These are phyloP conservation scores for Ophiostoma quercus DNA, from an alignment of 2,329 filamentous ascomycete genomes.

Conservation along the genomic window DNA sequence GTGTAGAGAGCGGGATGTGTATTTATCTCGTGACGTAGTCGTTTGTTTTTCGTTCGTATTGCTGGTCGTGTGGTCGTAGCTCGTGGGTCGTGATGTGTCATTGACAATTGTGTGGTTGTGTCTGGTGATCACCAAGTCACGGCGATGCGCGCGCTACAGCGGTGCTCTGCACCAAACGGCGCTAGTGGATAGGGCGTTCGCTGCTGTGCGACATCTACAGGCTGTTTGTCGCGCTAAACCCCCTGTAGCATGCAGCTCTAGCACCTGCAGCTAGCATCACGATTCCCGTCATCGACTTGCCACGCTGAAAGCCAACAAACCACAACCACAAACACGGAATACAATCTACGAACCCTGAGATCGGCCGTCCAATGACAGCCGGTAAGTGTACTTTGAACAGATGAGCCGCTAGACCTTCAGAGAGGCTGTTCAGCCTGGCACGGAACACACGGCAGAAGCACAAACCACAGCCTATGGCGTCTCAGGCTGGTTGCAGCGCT, in stretches of 20 bases:
- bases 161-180: neutral
- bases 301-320: slow-evolving; percentile 10
- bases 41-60: neutral
- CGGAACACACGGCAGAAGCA: neutral
- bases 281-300: slow-evolving; percentile 2
- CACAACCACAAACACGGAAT: neutral
- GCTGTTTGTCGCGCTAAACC: neutral
- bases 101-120: neutral
- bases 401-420: neutral
- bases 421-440: slow-evolving; percentile 18
- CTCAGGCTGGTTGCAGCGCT: neutral
- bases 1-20: neutral
- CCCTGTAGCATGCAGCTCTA: neutral
- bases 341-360: neutral
- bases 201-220: slow-evolving; percentile 3
- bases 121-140: neutral
- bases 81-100: no score
- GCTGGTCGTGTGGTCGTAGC: neutral
- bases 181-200: neutral
- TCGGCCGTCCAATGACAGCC: neutral
- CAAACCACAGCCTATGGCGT: neutral
- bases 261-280: slow-evolving; percentile 2
- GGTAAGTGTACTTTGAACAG: neutral
- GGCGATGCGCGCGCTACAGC: slow-evolving; percentile 10
- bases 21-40: neutral